phyloP scores from a whole-genome alignment of 176 grass and related monocot species.

The Guadua angustifolia region DNA sequence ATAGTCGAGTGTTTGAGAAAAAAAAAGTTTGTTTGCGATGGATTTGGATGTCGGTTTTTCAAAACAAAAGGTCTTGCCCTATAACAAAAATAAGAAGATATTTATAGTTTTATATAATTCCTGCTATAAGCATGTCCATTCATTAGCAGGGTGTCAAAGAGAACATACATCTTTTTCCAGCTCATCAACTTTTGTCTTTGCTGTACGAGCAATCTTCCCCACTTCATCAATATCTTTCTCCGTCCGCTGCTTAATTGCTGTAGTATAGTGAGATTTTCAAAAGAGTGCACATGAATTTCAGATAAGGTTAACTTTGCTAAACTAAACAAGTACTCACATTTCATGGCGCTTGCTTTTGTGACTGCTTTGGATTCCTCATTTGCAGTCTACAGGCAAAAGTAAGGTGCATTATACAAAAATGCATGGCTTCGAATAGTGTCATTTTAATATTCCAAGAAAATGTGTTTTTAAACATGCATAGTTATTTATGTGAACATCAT shows the following conservation, averaged over 20 bases:
- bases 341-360: constrained; percentile 90
- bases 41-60: not conserved
- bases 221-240: constrained; percentile 98
- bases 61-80: not conserved
- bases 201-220: constrained; percentile 74
- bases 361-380: constrained; percentile 94
- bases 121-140: not conserved
- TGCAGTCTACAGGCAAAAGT: constrained; percentile 60
- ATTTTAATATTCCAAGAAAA: not conserved
- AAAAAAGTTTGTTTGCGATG: not conserved
- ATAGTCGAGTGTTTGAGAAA: not conserved
- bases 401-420: constrained; percentile 5
- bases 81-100: not conserved
- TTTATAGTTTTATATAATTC: not conserved
- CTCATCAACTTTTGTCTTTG: constrained; percentile 89
- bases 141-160: constrained; percentile 22
- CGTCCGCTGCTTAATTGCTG: constrained; percentile 93
- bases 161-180: constrained; percentile 86
- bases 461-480: not conserved
- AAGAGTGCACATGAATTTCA: not conserved
- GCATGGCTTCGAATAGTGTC: not conserved
- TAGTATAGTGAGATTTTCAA: constrained; percentile 17
- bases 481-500: not conserved
- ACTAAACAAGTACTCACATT: constrained; percentile 53
- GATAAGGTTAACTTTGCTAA: not conserved